Evolutionary conservation across 2,329 filamentous ascomycete genomes (phyloP).

Genomic region (Xylaria multiplex): DNA sequence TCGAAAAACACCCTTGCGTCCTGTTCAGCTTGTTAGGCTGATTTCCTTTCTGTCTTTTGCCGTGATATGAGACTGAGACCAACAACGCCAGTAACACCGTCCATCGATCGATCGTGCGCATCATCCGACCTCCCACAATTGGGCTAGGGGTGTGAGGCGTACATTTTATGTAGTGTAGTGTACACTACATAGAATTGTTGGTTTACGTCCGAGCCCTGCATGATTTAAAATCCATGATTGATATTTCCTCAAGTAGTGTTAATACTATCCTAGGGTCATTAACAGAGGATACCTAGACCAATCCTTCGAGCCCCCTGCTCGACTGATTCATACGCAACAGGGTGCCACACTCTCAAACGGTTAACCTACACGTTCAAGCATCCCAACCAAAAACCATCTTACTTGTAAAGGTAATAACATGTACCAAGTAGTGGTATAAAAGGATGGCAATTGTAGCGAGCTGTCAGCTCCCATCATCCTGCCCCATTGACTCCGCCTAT

Average conservation of each 20-base stretch:
- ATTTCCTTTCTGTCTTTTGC: conserved; percentile 10
- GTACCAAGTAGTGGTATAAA: neutral
- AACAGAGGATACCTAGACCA: neutral
- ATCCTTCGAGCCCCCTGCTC: conserved; percentile 10
- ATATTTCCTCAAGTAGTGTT: conserved; percentile 1
- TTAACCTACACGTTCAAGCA: conserved; percentile 7
- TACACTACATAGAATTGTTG: neutral
- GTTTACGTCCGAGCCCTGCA: conserved; percentile 13
- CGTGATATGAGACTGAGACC: neutral
- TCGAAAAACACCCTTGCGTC: conserved; percentile 14
- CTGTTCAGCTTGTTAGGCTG: neutral
- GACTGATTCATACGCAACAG: conserved; percentile 17
- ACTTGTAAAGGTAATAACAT: neutral
- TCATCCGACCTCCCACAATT: conserved; percentile 8
- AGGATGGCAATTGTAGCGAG: conserved; percentile 26
- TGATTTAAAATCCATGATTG: conserved; percentile 20
- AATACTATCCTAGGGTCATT: neutral
- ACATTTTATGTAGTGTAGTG: neutral
- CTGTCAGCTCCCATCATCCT: conserved; percentile 27
- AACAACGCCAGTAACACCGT: no score
- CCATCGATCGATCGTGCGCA: neutral
- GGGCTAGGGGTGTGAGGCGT: conserved; percentile 3
- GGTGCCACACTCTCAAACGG: conserved; percentile 14
- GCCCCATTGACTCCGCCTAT: conserved; percentile 11
- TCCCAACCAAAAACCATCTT: conserved; percentile 9